Percentiles rank a stretch among this genome's conserved stretches.
These are phyloP conservation scores for Cladorrhinum samala DNA, from an alignment of 495 filamentous ascomycete species.

Conservation along the genomic window DNA sequence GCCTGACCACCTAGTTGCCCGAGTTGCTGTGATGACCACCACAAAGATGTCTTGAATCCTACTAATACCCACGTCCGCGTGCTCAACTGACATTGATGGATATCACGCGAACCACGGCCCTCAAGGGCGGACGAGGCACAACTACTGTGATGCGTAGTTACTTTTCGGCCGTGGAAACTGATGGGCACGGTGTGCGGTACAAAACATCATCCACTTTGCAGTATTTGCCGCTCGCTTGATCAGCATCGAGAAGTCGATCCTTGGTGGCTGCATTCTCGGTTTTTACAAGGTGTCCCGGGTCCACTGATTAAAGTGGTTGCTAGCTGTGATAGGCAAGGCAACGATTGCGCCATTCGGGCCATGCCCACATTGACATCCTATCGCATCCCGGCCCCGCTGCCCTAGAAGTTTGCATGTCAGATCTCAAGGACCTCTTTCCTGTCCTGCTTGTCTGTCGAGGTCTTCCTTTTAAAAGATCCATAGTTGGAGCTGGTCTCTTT, in stretches of 20 bases:
- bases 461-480: neutral
- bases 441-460: neutral
- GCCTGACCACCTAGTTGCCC: no score
- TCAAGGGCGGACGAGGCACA: no score
- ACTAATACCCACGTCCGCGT: neutral
- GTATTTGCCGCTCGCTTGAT: neutral
- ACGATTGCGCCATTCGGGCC: conserved; percentile 26
- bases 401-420: neutral
- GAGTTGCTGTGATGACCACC: neutral
- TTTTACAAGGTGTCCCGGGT: no score
- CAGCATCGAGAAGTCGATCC: neutral
- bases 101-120: no score
- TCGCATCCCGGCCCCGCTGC: conserved; percentile 7
- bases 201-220: neutral
- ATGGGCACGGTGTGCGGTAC: no score
- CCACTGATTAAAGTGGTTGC: conserved; percentile 4
- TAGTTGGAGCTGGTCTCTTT: conserved; percentile 1
- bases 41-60: neutral
- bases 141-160: no score
- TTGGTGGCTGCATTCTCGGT: no score
- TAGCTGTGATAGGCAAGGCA: conserved; percentile 21
- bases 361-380: conserved; percentile 14
- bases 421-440: neutral
- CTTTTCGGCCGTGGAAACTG: no score
- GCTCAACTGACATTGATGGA: neutral